A percentile compares a stretch with the other conserved stretches of the same genome.
These are phyloP conservation scores for Daldinia sp. DNA, from an alignment of 2,329 filamentous ascomycete species.

Conservation along the genomic window DNA sequence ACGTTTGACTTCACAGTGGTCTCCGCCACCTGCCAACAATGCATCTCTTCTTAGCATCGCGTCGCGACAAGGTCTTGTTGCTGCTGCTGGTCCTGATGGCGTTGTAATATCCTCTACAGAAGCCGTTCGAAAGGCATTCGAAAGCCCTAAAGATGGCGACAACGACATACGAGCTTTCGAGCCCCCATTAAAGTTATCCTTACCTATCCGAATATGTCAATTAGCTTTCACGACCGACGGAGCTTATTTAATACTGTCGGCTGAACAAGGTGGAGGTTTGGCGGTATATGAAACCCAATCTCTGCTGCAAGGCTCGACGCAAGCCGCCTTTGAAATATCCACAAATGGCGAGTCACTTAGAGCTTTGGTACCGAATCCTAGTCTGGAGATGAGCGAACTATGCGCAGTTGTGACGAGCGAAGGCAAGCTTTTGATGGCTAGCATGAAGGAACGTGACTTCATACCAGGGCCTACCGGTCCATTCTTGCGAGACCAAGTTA, in stretches of 20 bases:
- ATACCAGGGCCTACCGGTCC: slow-evolving; percentile 66
- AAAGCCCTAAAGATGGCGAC: slow-evolving; percentile 64
- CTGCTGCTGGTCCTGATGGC: slow-evolving; percentile 84
- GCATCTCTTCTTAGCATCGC: slow-evolving; percentile 87
- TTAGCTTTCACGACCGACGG: slow-evolving; percentile 92
- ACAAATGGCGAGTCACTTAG: slow-evolving; percentile 80
- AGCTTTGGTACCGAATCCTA: slow-evolving; percentile 81
- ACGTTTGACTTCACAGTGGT: slow-evolving; percentile 82
- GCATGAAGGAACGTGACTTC: slow-evolving; percentile 73
- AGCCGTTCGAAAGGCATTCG: slow-evolving; percentile 78
- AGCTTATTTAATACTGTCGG: slow-evolving; percentile 81
- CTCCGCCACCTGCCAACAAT: slow-evolving; percentile 75
- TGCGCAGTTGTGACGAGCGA: slow-evolving; percentile 82
- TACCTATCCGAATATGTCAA: slow-evolving; percentile 83
- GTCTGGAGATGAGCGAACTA: slow-evolving; percentile 73
- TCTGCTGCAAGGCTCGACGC: slow-evolving; percentile 70
- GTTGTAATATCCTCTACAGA: slow-evolving; percentile 81
- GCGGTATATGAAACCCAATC: slow-evolving; percentile 81
- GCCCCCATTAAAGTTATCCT: slow-evolving; percentile 75
- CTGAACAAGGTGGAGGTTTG: slow-evolving; percentile 81
- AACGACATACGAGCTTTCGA: slow-evolving; percentile 74
- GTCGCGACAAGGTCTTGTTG: slow-evolving; percentile 79
- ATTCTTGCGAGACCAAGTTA: slow-evolving; percentile 75
- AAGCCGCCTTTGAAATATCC: slow-evolving; percentile 76
- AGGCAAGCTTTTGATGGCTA: slow-evolving; percentile 84